phyloP scores from a whole-genome alignment of 306 rosid genomes.

The Prunus armeniaca region DNA sequence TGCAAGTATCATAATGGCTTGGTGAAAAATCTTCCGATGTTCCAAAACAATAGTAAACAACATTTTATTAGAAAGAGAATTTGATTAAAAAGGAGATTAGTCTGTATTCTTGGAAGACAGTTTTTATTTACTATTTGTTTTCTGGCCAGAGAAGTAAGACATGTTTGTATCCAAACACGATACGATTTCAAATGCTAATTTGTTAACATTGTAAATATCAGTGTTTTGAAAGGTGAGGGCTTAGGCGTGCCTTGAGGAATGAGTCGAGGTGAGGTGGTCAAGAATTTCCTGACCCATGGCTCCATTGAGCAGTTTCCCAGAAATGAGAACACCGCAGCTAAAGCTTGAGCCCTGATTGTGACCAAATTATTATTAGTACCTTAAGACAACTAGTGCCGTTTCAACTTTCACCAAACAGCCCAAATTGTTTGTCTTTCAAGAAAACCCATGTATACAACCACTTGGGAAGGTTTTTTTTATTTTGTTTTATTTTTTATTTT shows the following conservation, averaged over 20 bases:
- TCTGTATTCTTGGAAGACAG: background rate
- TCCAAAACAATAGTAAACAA: background rate
- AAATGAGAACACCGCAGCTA: background rate
- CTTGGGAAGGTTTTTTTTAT: background rate
- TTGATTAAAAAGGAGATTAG: background rate
- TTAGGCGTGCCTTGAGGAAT: background rate
- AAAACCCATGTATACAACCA: background rate
- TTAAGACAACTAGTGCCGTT: background rate
- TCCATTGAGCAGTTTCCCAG: background rate
- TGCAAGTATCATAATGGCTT: background rate
- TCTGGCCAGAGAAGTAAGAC: background rate
- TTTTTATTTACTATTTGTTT: background rate
- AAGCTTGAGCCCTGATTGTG: background rate
- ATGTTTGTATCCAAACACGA: background rate
- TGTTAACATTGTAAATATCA: background rate
- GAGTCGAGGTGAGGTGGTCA: background rate
- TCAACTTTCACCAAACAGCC: background rate
- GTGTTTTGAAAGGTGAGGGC: background rate
- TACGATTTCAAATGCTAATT: background rate
- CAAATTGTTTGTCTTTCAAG: background rate
- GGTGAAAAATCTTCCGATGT: background rate
- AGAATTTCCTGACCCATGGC: background rate
- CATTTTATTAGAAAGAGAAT: background rate
- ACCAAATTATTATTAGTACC: background rate
- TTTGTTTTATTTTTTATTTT: too few relatives aligned